Evolutionary conservation across 305 asterid genomes (phyloP), one percentile per base, ranked within the genome.

Genomic region (Andrographis paniculata): DNA sequence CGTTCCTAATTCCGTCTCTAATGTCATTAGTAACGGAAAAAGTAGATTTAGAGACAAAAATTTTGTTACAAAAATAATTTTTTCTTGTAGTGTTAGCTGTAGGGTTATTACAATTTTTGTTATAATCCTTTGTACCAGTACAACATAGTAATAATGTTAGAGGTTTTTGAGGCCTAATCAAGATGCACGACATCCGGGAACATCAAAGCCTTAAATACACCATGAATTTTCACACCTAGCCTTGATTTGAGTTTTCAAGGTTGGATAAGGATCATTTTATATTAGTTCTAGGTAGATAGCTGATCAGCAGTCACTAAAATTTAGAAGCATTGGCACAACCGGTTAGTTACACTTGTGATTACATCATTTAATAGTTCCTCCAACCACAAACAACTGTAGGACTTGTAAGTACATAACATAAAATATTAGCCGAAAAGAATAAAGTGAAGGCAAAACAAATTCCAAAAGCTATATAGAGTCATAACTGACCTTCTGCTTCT

Each of bases 401-500:
- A 24, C 9, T 8, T n/a, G n/a, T n/a, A n/a, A n/a, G n/a, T n/a
- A n/a, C n/a, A n/a, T n/a, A n/a, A n/a, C n/a, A n/a, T n/a, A n/a
- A n/a, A n/a, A n/a, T n/a, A n/a, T n/a, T n/a, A n/a, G n/a, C n/a
- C n/a, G n/a, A n/a, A n/a, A n/a, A n/a, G n/a, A n/a, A n/a, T n/a
- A n/a, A 45, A 43, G 42, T 22, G 22, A 20, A 62, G 56, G 59
- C 7, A 5, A 37, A 37, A 37, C 14, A 37, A 14, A 37, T 33
- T 2, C 21, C 6, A 11, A 53, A 17, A 45, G 18, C 39, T 16
- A 48, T 1, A 23, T 37, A 37, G 17, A 9, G 9, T 44, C 59
- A 64, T 42, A 50, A 56, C 64, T 43, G 60, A 88, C 98, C 98
- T 86, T 91, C 69, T 86, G 96, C 77, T 75, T 91, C 88, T 61